A percentile compares a stretch with the other conserved stretches of the same genome.
These are phyloP conservation scores for Castanea mollissima DNA, from an alignment of 306 rosid species.

Conservation along the genomic window DNA sequence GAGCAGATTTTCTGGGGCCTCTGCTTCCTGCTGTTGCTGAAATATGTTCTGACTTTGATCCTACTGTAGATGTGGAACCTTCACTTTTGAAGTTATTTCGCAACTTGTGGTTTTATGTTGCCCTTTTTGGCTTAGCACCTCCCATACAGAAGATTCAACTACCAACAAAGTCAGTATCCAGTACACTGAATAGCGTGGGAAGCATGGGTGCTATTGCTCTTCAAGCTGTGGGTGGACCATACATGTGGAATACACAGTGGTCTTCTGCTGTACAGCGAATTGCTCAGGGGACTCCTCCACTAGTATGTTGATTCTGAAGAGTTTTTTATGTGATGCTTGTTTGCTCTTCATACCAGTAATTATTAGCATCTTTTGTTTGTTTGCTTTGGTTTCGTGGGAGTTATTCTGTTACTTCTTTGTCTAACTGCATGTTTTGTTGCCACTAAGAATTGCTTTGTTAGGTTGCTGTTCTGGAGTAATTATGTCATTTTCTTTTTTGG, in stretches of 20 bases:
- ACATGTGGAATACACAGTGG: conserved; percentile 93
- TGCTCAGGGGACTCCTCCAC: conserved; percentile 98
- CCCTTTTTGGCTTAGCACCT: conserved; percentile 97
- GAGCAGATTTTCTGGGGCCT: conserved; percentile 97
- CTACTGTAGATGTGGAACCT: conserved; percentile 82
- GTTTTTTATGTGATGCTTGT: neutral
- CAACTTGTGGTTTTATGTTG: conserved; percentile 96
- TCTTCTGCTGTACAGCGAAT: conserved; percentile 81
- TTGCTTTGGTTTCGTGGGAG: neutral
- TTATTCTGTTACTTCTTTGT: neutral
- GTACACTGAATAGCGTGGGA: conserved; percentile 77
- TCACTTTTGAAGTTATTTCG: conserved; percentile 92
- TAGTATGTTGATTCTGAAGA: conserved; percentile 55
- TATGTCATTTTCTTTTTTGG: neutral
- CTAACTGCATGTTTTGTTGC: neutral
- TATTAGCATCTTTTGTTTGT: neutral
- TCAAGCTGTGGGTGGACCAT: conserved; percentile 95
- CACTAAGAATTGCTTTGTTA: neutral
- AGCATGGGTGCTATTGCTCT: conserved; percentile 78
- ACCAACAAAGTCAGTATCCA: conserved; percentile 69
- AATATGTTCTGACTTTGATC: conserved; percentile 92
- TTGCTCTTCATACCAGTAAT: neutral
- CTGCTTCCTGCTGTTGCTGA: conserved; percentile 98
- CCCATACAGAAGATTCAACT: conserved; percentile 69
- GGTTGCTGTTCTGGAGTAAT: neutral